Conservation (phyloP, 2,329 filamentous ascomycete species). For the Tolypocladium capitatum region DNA sequence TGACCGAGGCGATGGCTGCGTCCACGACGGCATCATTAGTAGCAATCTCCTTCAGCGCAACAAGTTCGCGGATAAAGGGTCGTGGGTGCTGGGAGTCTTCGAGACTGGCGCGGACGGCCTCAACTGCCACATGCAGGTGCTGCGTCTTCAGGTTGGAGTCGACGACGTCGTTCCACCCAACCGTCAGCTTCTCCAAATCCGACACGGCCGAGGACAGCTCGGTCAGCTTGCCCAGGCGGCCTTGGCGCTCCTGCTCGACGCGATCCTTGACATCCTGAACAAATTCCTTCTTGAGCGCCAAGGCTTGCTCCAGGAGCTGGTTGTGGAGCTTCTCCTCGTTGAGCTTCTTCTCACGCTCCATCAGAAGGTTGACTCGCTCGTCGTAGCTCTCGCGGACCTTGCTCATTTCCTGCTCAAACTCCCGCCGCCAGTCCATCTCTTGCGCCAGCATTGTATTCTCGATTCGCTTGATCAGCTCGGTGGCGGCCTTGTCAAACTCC, state of each 20-base stretch:
- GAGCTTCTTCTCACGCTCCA: conserved; percentile 66
- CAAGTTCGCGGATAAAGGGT: conserved; percentile 85
- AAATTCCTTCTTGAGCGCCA: conserved; percentile 78
- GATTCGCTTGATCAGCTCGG: conserved; percentile 76
- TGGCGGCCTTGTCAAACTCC: conserved; percentile 78
- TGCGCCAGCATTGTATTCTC: conserved; percentile 72
- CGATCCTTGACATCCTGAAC: conserved; percentile 61
- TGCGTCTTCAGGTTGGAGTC: conserved; percentile 87
- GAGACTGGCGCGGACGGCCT: conserved; percentile 76
- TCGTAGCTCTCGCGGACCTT: conserved; percentile 67
- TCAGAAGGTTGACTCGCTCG: conserved; percentile 62
- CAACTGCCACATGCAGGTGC: conserved; percentile 89
- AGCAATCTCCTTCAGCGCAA: conserved; percentile 87
- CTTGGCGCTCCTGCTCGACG: conserved; percentile 79
- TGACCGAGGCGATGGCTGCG: conserved; percentile 92
- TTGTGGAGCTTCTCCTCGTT: conserved; percentile 76
- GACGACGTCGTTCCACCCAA: conserved; percentile 81
- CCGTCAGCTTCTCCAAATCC: conserved; percentile 77
- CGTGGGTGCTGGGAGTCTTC: conserved; percentile 57
- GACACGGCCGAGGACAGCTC: conserved; percentile 65
- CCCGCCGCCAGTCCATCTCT: conserved; percentile 69
- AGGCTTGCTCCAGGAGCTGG: conserved; percentile 77
- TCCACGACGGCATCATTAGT: conserved; percentile 74
- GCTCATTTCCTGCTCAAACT: conserved; percentile 78
- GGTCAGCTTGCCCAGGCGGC: conserved; percentile 72